Evolutionary conservation across 2,329 filamentous ascomycete species (phyloP).

Genomic region (Aquanectria penicillioides): DNA sequence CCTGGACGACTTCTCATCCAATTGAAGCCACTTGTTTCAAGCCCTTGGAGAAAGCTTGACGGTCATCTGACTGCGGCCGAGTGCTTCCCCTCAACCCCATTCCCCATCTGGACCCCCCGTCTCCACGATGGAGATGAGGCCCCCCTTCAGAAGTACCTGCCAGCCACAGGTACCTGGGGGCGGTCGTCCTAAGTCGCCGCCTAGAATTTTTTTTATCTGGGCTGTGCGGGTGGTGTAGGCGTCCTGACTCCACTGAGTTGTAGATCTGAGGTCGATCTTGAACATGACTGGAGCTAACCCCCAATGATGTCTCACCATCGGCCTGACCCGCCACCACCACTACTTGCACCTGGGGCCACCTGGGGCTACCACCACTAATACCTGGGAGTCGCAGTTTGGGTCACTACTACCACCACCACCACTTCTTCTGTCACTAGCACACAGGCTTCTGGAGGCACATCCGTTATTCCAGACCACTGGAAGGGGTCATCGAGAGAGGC

Average conservation of each 20-base stretch:
- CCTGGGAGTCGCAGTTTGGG: not conserved
- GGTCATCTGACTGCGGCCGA: conserved; percentile 26
- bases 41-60: conserved; percentile 24
- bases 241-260: conserved; percentile 10
- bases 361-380: not conserved
- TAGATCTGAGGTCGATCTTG: conserved; percentile 33
- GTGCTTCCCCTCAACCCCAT: conserved; percentile 11
- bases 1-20: conserved; percentile 12
- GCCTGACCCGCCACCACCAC: conserved; percentile 27
- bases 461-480: no score
- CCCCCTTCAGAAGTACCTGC: conserved; percentile 18
- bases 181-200: not conserved
- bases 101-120: conserved; percentile 6
- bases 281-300: conserved; percentile 25
- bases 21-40: not conserved
- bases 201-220: conserved; percentile 4
- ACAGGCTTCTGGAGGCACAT: not conserved
- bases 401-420: not conserved
- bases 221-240: conserved; percentile 9
- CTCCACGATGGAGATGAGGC: conserved; percentile 20
- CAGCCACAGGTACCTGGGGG: conserved; percentile 21
- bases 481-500: no score
- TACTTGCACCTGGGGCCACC: conserved; percentile 6
- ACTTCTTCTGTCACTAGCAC: not conserved
- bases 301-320: conserved; percentile 28